These are phyloP conservation scores for Thielaviopsis ethacetica DNA, from an alignment of 2,329 filamentous ascomycete species.

Conservation along the genomic window DNA sequence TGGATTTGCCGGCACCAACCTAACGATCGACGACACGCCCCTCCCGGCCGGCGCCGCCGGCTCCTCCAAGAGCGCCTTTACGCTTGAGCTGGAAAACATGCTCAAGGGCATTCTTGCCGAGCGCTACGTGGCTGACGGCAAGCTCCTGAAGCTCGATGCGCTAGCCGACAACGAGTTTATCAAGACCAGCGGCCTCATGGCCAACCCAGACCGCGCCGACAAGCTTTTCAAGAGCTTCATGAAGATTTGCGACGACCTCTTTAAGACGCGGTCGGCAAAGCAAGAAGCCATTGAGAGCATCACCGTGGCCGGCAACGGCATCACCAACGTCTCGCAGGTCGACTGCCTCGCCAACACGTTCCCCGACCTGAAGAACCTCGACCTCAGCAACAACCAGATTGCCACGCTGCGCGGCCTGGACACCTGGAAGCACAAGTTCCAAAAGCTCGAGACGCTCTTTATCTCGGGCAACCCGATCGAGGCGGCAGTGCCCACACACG, in stretches of 20 bases:
- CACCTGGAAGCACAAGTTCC: constrained; percentile 67
- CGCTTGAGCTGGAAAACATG: constrained; percentile 48
- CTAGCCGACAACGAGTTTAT: constrained; percentile 59
- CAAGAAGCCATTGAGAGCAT: constrained; percentile 67
- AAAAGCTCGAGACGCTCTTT: constrained; percentile 63
- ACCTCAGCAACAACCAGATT: constrained; percentile 73
- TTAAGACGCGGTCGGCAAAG: constrained; percentile 56
- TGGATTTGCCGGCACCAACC: constrained; percentile 46
- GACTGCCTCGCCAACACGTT: constrained; percentile 63
- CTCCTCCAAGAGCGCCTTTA: constrained; percentile 27
- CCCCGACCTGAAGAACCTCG: constrained; percentile 73
- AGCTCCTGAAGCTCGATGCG: constrained; percentile 69
- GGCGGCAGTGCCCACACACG: constrained; percentile 39
- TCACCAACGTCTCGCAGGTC: constrained; percentile 56
- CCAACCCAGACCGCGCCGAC: constrained; percentile 49
- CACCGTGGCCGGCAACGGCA: constrained; percentile 63
- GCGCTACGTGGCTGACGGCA: constrained; percentile 55
- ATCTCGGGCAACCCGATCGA: constrained; percentile 63
- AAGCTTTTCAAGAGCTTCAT: constrained; percentile 91
- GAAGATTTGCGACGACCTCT: constrained; percentile 64
- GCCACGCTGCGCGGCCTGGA: constrained; percentile 49
- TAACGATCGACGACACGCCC: constrained; percentile 21
- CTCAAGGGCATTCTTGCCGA: constrained; percentile 55
- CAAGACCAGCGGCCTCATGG: constrained; percentile 59
- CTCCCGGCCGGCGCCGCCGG: neutral